Evolutionary conservation across 75 land plant species (phyloP).

Genomic region (Isoetes taiwanensis): DNA sequence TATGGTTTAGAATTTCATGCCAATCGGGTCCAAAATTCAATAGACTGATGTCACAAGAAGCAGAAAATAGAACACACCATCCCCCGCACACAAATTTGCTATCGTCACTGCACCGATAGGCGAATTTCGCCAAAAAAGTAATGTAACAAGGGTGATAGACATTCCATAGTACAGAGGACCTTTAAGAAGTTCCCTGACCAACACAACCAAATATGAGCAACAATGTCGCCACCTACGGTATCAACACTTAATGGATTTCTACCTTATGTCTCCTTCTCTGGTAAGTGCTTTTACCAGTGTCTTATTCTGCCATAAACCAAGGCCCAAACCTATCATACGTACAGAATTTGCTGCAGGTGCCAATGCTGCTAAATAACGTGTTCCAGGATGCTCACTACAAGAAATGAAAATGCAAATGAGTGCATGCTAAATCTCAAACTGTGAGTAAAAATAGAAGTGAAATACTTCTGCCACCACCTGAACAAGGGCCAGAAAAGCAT

Average conservation of each 20-base stretch:
- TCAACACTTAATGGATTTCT: neutral
- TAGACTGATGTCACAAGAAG: neutral
- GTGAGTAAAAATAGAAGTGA: too few species aligned
- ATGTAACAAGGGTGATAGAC: constrained; percentile 43
- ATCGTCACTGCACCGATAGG: constrained; percentile 49
- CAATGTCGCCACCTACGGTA: neutral
- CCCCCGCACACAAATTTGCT: constrained; percentile 82
- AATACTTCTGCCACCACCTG: too few species aligned
- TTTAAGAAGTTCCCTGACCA: constrained; percentile 60
- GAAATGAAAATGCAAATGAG: neutral
- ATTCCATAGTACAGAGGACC: constrained; percentile 74
- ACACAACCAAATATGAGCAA: neutral
- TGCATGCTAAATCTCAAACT: neutral
- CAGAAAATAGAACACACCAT: constrained; percentile 31
- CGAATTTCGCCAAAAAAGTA: constrained; percentile 56
- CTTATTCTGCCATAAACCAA: constrained; percentile 66
- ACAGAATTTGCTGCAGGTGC: constrained; percentile 66
- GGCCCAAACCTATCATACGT: constrained; percentile 69
- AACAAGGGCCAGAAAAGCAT: constrained; percentile 96
- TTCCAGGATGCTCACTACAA: constrained; percentile 42
- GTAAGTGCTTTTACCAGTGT: constrained; percentile 76
- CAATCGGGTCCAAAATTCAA: neutral
- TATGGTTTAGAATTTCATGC: neutral
- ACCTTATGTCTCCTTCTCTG: constrained; percentile 83
- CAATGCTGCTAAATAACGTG: constrained; percentile 61